Conservation (phyloP, 1,139 yeast genomes). For the Saccharomyces hybrid region DNA sequence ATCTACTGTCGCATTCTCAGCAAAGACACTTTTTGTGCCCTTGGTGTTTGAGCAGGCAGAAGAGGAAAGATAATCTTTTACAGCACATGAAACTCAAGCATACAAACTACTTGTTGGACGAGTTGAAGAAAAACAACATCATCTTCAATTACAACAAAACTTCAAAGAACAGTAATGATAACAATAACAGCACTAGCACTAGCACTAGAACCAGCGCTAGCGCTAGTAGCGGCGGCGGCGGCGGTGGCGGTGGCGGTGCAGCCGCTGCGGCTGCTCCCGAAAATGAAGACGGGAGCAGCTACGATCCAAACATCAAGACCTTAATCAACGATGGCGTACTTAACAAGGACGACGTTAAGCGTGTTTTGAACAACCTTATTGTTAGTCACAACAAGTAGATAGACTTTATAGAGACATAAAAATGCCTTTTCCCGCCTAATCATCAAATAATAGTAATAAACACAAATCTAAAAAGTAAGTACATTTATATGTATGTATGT, state of each 20-base stretch:
- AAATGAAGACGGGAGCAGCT: conserved; percentile 1
- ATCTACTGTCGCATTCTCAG: conserved; percentile 77
- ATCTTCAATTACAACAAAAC: conserved; percentile 12
- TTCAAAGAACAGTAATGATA: no score
- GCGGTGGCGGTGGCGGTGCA: background rate
- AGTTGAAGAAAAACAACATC: conserved; percentile 17
- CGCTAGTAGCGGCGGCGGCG: no score
- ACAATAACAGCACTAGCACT: no score
- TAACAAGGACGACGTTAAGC: conserved; percentile 29
- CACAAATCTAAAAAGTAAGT: no score
- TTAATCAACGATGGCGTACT: conserved; percentile 23
- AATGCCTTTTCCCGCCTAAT: no score
- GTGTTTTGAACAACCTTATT: conserved; percentile 23
- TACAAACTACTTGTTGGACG: conserved; percentile 22
- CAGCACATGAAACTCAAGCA: conserved; percentile 30
- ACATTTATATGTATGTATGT: no score
- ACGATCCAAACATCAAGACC: conserved; percentile 19
- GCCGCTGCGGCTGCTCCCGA: no score
- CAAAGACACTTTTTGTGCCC: conserved; percentile 81
- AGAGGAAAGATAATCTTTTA: conserved; percentile 50
- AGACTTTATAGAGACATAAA: conserved; percentile 2
- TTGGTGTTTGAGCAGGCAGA: conserved; percentile 73
- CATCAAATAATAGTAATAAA: no score
- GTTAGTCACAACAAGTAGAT: conserved; percentile 12
- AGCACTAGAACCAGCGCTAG: no score